Conservation (phyloP, 129 eudicot genomes). For the Flaveria brownii region DNA sequence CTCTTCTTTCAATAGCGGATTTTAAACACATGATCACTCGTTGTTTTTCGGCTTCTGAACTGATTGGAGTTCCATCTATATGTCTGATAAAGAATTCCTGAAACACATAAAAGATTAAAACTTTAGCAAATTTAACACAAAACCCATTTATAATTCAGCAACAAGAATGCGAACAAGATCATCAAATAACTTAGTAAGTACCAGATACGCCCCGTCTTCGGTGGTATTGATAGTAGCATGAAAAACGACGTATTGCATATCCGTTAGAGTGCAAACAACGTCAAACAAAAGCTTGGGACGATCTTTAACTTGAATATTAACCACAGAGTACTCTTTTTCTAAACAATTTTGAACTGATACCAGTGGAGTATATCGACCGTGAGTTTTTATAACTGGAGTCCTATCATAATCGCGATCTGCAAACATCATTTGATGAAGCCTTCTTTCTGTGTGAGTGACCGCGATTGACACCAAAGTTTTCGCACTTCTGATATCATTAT, state of each 20-base stretch:
- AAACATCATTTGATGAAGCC: conserved; percentile 97
- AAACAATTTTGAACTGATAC: conserved; percentile 67
- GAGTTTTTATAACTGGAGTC: conserved; percentile 38
- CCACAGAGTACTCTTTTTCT: conserved; percentile 75
- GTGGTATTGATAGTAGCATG: conserved; percentile 77
- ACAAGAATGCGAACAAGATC: neutral
- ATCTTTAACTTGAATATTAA: conserved; percentile 79
- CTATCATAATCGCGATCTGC: conserved; percentile 86
- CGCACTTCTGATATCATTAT: conserved; percentile 78
- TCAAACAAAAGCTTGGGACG: conserved; percentile 84
- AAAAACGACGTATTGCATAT: conserved; percentile 84
- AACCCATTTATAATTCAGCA: conserved; percentile 7
- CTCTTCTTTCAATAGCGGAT: conserved; percentile 82
- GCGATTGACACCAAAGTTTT: conserved; percentile 67
- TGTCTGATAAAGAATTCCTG: conserved; percentile 89
- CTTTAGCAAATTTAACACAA: conserved; percentile 19
- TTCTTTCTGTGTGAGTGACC: conserved; percentile 81
- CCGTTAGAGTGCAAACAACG: conserved; percentile 83
- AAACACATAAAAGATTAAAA: conserved; percentile 18
- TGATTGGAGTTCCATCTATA: conserved; percentile 79
- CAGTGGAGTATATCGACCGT: conserved; percentile 44
- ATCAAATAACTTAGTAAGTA: conserved; percentile 27
- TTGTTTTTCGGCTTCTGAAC: conserved; percentile 85
- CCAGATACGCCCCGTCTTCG: conserved; percentile 61
- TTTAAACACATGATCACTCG: conserved; percentile 71